Conservation (phyloP, 1,284 basidiomycete genomes). For the Apiotrichum domesticum region DNA sequence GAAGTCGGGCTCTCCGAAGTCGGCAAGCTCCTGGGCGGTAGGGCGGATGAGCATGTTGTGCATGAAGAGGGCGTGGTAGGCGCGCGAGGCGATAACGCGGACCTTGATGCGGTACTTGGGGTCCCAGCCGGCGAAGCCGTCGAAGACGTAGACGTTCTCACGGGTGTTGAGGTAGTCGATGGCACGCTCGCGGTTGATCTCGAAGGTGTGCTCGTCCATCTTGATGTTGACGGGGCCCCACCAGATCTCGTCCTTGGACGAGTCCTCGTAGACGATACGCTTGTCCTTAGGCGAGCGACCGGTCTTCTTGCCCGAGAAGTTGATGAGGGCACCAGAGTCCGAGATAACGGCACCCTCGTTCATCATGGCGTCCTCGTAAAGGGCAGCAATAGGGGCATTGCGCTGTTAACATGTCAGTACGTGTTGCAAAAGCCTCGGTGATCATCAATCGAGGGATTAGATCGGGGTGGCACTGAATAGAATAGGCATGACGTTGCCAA, state of each 20-base stretch:
- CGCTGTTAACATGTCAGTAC: slow-evolving; percentile 55
- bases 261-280: slow-evolving; percentile 98
- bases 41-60: slow-evolving; percentile 99
- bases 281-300: slow-evolving; percentile 98
- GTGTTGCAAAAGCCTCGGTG: no score
- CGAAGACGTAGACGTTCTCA: slow-evolving; percentile 98
- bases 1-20: slow-evolving; percentile 98
- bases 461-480: no score
- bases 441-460: no score
- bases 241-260: slow-evolving; percentile 96
- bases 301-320: slow-evolving; percentile 99
- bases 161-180: slow-evolving; percentile 99
- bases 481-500: no score
- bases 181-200: slow-evolving; percentile 99
- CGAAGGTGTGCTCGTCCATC: slow-evolving; percentile 95
- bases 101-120: slow-evolving; percentile 99
- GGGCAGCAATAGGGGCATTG: slow-evolving; percentile 87
- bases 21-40: slow-evolving; percentile 84
- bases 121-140: slow-evolving; percentile 89
- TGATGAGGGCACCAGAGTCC: slow-evolving; percentile 92
- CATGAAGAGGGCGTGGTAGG: slow-evolving; percentile 99
- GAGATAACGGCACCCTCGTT: slow-evolving; percentile 99
- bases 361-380: slow-evolving; percentile 97
- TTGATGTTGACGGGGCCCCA: slow-evolving; percentile 99
- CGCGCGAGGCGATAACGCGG: slow-evolving; percentile 95